A percentile compares a stretch with the other conserved stretches of the same genome.
Evolutionary conservation across 1,284 basidiomycete genomes (phyloP).

Genomic region (Pyrrhoderma lamaoense): DNA sequence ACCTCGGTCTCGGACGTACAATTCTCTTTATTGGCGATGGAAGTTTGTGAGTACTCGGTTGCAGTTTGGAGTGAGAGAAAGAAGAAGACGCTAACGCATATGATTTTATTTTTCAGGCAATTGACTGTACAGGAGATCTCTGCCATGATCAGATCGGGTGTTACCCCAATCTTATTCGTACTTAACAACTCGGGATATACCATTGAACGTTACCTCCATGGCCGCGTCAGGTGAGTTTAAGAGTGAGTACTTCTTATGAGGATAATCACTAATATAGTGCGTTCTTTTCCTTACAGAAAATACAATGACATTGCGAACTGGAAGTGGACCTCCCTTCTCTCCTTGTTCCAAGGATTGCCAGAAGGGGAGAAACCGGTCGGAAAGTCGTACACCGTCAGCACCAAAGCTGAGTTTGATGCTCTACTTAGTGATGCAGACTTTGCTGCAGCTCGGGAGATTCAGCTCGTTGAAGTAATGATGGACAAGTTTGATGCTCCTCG

Average conservation of each 20-base stretch:
- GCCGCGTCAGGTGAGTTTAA: constrained; percentile 35
- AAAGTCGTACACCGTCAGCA: constrained; percentile 60
- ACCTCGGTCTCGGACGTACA: constrained; percentile 55
- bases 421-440: constrained; percentile 58
- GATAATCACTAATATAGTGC: not conserved
- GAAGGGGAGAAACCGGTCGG: constrained; percentile 39
- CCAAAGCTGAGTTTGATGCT: constrained; percentile 53
- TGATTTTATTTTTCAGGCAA: constrained; percentile 37
- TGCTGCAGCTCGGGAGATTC: constrained; percentile 52
- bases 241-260: constrained; percentile 18
- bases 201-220: constrained; percentile 80
- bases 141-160: constrained; percentile 61
- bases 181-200: constrained; percentile 89
- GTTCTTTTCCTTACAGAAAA: constrained; percentile 36
- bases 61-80: not conserved
- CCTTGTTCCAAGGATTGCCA: constrained; percentile 44
- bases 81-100: constrained; percentile 4
- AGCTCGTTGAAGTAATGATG: constrained; percentile 79
- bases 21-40: constrained; percentile 88
- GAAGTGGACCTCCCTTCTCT: constrained; percentile 59
- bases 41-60: constrained; percentile 41
- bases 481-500: constrained; percentile 64
- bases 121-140: constrained; percentile 72
- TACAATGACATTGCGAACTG: constrained; percentile 72
- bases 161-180: constrained; percentile 78